Percentiles rank a stretch among this genome's conserved stretches.
Evolutionary conservation across 257 asterid species (phyloP).

Genomic region (Nicotiana otophora): DNA sequence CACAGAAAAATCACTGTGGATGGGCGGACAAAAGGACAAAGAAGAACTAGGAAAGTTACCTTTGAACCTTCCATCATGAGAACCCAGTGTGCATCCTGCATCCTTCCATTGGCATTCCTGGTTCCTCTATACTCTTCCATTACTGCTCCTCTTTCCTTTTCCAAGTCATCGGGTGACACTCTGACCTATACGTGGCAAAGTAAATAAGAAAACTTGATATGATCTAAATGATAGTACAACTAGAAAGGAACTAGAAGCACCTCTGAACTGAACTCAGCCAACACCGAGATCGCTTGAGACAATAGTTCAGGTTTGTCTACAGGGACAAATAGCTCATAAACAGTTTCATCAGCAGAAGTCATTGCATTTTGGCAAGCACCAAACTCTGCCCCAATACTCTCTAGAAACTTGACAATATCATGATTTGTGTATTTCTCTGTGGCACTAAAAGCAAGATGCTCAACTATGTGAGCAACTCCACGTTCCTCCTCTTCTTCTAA

Average conservation of each 20-base stretch:
- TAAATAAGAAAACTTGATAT: constrained; percentile 12
- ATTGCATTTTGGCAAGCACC: constrained; percentile 96
- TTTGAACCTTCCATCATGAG: constrained; percentile 98
- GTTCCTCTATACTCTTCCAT: constrained; percentile 83
- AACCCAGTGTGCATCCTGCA: constrained; percentile 95
- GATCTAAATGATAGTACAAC: neutral
- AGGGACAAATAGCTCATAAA: constrained; percentile 88
- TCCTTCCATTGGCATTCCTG: constrained; percentile 88
- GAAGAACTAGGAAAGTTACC: constrained; percentile 26
- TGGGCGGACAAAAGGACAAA: neutral
- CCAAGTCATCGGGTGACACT: constrained; percentile 69
- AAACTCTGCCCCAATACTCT: constrained; percentile 92
- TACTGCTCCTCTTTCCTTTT: constrained; percentile 97
- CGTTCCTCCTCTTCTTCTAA: constrained; percentile 97
- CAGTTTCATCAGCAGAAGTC: constrained; percentile 90
- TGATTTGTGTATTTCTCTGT: constrained; percentile 84
- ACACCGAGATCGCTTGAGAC: constrained; percentile 77
- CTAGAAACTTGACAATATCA: constrained; percentile 86
- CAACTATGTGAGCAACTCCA: constrained; percentile 94
- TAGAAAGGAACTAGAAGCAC: constrained; percentile 29
- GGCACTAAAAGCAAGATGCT: constrained; percentile 97
- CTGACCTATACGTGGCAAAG: constrained; percentile 52
- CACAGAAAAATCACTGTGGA: neutral
- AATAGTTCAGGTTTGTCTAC: constrained; percentile 87
- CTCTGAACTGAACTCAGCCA: constrained; percentile 96